phyloP scores from a whole-genome alignment of 345 rosid genomes.

The Toxicodendron radicans region DNA sequence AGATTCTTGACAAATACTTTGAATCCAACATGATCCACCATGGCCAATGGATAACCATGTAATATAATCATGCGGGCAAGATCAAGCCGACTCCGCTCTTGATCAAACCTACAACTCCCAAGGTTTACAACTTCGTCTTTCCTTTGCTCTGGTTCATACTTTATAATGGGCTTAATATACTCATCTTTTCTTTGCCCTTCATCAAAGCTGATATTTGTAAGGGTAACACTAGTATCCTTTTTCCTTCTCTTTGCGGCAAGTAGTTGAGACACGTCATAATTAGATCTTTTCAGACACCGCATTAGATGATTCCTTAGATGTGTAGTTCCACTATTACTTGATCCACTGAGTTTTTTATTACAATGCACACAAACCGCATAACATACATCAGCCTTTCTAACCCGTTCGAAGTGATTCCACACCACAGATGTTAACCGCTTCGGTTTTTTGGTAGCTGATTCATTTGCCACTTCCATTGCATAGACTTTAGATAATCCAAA shows the following conservation, averaged over 20 bases:
- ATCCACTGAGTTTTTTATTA: slow-evolving; percentile 89
- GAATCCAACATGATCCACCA: slow-evolving; percentile 93
- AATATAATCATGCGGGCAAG: slow-evolving; percentile 91
- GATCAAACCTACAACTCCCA: slow-evolving; percentile 74
- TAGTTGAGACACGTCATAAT: slow-evolving; percentile 83
- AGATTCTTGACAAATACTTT: slow-evolving; percentile 85
- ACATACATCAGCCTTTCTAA: slow-evolving; percentile 84
- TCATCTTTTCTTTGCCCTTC: slow-evolving; percentile 79
- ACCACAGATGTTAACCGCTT: slow-evolving; percentile 91
- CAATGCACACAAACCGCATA: slow-evolving; percentile 88
- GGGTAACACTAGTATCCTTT: slow-evolving; percentile 54
- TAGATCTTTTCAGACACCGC: slow-evolving; percentile 86
- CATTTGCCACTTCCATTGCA: slow-evolving; percentile 77
- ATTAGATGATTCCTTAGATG: slow-evolving; percentile 91
- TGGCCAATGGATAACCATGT: slow-evolving; percentile 75
- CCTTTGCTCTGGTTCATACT: slow-evolving; percentile 71
- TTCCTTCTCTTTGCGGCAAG: slow-evolving; percentile 75
- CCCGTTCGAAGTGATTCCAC: slow-evolving; percentile 93
- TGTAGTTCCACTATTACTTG: slow-evolving; percentile 95
- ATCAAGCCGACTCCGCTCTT: slow-evolving; percentile 72
- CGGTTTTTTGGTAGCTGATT: slow-evolving; percentile 61
- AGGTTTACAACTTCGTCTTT: slow-evolving; percentile 66
- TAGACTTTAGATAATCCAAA: slow-evolving; percentile 23
- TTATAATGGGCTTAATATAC: slow-evolving; percentile 52
- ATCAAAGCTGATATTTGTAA: slow-evolving; percentile 56